Evolutionary conservation across 2,329 filamentous ascomycete species (phyloP), one percentile per base, ranked within the genome.

Genomic region (Penicillium sp.): DNA sequence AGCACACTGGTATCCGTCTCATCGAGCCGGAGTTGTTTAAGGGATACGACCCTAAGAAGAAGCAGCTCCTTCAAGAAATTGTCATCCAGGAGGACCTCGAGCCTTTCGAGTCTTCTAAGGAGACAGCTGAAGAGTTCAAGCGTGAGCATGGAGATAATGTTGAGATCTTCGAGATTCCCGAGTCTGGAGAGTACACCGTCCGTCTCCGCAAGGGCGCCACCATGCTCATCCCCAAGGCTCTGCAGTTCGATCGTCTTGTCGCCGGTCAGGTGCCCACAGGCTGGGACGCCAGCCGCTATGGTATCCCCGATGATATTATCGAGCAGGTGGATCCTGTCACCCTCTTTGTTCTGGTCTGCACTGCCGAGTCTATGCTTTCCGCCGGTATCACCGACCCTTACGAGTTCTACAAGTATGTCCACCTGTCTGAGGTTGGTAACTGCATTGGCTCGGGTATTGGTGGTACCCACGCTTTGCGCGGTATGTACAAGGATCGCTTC

Each of bases 321-420:
- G 89, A 89, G 39, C 94, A 99, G 74, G 94, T 99, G 61, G 95
- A 99, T 70, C 94, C 92, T 6, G 93, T 97, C 64, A 96, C 94
- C 1, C 83, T 99, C 47, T 99, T 90, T 72, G 90, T 97, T 31
- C 88, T 99, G 44, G 92, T 97, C 45, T 95, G 90, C 52, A 96
- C 92, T 46, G 91, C 89, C 1, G 95, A 99, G 76, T 87, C 92
- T 57, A 87, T 99, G 8, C 83, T 99, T 50, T 89, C 91, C 31
- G 89, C 90, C 61, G 94, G 94, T 86, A 93, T 99, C 74, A 97
- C 94, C 26, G 95, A 99, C 72, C 95, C 94, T 20, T 99, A 97
- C 72, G 94, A 99, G 79, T 97, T 99, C 80, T 99, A 99, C 85
- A 92, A 97, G 81, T 99, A 99, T 70, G 92, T 99, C 61, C 94